phyloP scores from a whole-genome alignment of 441 rosid species.

The Croton laevigatus region DNA sequence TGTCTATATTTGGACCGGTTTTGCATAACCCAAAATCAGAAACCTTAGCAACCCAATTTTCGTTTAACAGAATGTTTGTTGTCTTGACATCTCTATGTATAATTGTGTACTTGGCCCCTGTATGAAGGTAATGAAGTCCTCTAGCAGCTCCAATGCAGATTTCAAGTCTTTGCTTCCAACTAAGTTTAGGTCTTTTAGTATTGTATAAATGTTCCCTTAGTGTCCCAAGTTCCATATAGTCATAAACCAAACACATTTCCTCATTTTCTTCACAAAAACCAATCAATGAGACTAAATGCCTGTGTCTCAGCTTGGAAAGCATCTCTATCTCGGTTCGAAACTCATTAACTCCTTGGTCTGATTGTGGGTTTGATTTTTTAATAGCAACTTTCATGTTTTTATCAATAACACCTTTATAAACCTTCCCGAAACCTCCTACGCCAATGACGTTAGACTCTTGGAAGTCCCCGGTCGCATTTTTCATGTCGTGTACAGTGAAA shows the following conservation, averaged over 20 bases:
- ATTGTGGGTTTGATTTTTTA: slow-evolving; percentile 64
- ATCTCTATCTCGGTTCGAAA: slow-evolving; percentile 69
- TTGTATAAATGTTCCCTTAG: slow-evolving; percentile 63
- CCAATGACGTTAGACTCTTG: slow-evolving; percentile 61
- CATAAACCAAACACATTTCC: slow-evolving; percentile 73
- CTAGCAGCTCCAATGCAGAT: slow-evolving; percentile 69
- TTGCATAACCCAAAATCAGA: slow-evolving; percentile 79
- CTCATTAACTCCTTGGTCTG: slow-evolving; percentile 76
- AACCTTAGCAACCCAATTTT: slow-evolving; percentile 69
- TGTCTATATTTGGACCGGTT: slow-evolving; percentile 60
- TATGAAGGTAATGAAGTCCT: slow-evolving; percentile 74
- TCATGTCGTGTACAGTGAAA: slow-evolving; percentile 52
- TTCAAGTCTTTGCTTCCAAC: slow-evolving; percentile 66
- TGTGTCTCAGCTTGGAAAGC: slow-evolving; percentile 73
- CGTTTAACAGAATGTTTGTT: slow-evolving; percentile 69
- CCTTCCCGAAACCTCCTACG: slow-evolving; percentile 78
- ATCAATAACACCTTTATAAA: slow-evolving; percentile 61
- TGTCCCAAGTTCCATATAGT: slow-evolving; percentile 71
- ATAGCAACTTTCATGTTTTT: slow-evolving; percentile 50
- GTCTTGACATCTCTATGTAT: slow-evolving; percentile 84
- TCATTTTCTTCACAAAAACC: slow-evolving; percentile 73
- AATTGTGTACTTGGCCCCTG: slow-evolving; percentile 75
- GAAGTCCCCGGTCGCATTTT: slow-evolving; percentile 51
- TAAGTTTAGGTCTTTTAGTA: slow-evolving; percentile 38
- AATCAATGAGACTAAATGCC: slow-evolving; percentile 68